Conservation (phyloP, 176 grass and related monocot genomes). For the Oryza meyeriana region DNA sequence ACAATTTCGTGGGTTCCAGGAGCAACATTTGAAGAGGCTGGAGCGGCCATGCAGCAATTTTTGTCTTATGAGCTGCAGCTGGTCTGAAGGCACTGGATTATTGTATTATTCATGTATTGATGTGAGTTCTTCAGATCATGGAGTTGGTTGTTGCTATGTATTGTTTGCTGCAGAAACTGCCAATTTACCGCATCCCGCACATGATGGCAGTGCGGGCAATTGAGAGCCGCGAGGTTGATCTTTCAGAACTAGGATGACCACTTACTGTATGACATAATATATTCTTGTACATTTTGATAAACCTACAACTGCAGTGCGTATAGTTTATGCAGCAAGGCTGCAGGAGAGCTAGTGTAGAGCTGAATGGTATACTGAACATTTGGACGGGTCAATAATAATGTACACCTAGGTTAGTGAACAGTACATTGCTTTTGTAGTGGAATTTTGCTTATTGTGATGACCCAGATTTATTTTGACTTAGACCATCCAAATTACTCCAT, state of each 20-base stretch:
- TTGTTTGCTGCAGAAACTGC: not conserved
- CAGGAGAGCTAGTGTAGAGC: not conserved
- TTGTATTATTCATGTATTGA: conserved; percentile 11
- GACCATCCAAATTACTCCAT: not conserved
- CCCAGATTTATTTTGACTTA: not conserved
- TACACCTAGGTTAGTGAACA: not conserved
- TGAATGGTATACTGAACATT: not conserved
- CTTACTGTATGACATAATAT: not conserved
- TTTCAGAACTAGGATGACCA: not conserved
- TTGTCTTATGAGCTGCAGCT: conserved; percentile 15
- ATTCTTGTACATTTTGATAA: not conserved
- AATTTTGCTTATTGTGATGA: not conserved
- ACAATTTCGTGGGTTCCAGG: conserved; percentile 5
- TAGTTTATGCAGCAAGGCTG: not conserved
- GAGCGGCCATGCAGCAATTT: not conserved
- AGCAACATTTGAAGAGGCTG: conserved; percentile 42
- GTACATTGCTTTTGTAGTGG: not conserved
- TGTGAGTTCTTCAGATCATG: not conserved
- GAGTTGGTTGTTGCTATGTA: conserved; percentile 10
- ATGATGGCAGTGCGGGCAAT: not conserved
- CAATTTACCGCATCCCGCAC: not conserved
- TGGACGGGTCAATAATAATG: not conserved
- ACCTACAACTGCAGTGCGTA: not conserved
- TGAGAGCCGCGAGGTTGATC: not conserved
- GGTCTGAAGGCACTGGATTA: conserved; percentile 6